Evolutionary conservation across 441 rosid species (phyloP), one percentile per base, ranked within the genome.

Genomic region (Mallotus repandus): DNA sequence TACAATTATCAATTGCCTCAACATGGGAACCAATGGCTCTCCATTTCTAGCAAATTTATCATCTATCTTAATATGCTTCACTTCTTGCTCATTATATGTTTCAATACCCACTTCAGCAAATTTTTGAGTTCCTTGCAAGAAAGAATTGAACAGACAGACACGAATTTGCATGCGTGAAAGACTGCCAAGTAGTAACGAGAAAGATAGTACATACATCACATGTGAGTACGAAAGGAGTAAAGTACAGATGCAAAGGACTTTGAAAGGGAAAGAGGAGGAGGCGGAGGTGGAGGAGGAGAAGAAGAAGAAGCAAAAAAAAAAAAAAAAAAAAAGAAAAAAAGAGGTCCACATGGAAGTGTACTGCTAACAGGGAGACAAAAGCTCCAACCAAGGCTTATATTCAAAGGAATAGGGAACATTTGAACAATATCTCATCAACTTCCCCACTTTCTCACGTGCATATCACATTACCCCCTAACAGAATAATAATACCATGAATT

Each of bases 391-490:
- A 71, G 78, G 58, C 70, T 18, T 13, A 54, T 29, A 59, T 67
- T 70, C 63, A 71, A 45, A 64, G 63, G 25, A 68, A 66, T n/a
- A 56, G 80, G 63, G 61, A 71, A 76, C 81, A 77, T 52, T 63
- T 53, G 55, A 58, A 63, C 69, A 68, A 4, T 52, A 57, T 74
- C 76, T 75, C 72, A 68, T 78, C 79, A 77, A 68, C 76, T 63
- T 45, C 58, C 68, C 72, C 38, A 52, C 63, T 71, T 22, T 29
- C 76, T 69, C 84, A 71, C 74, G 76, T 81, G 77, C 74, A 72
- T 38, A 74, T n/a, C 21, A 54, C 35, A 32, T 38, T 56, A 2
- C 32, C 32, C 38, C n/a, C 52, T 10, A 35, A 68, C 54, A 9
- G 5, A 32, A 18, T 38, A 54, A 18, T 38, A 54, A 4, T 32